Evolutionary conservation across 306 rosid species (phyloP).

Genomic region (Lathyrus sativus): DNA sequence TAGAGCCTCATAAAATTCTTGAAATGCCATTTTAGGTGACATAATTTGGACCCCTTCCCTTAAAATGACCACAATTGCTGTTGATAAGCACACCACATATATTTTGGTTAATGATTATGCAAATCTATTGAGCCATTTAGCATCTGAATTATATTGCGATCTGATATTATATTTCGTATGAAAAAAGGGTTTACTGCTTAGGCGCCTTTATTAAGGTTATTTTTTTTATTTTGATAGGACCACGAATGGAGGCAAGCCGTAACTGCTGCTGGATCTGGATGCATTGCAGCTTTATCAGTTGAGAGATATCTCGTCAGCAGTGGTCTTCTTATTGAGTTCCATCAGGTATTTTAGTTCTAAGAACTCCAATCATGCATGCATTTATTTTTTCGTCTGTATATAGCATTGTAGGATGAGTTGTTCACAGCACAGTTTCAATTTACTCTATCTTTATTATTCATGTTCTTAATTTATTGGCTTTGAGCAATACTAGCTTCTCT

Average conservation of each 20-base stretch:
- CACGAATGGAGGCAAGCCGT: slow-evolving; percentile 99
- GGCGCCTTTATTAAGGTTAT: slow-evolving; percentile 12
- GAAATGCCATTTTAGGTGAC: slow-evolving; percentile 24
- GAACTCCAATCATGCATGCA: slow-evolving; percentile 26
- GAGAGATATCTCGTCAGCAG: slow-evolving; percentile 91
- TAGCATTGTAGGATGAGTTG: slow-evolving; percentile 11
- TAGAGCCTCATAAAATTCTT: slow-evolving; percentile 8
- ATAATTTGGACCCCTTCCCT: background rate
- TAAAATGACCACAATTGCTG: slow-evolving; percentile 16
- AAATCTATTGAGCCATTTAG: slow-evolving; percentile 23
- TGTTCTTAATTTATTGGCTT: background rate
- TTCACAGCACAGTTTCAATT: slow-evolving; percentile 18
- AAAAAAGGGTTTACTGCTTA: slow-evolving; percentile 11
- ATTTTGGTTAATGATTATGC: slow-evolving; percentile 2
- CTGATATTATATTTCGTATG: slow-evolving; percentile 18
- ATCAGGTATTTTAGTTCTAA: slow-evolving; percentile 67
- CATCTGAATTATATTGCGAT: slow-evolving; percentile 33
- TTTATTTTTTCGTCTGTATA: slow-evolving; percentile 10
- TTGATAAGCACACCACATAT: background rate
- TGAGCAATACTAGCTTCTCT: slow-evolving; percentile 10
- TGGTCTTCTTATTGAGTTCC: slow-evolving; percentile 83
- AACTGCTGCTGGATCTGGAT: slow-evolving; percentile 99
- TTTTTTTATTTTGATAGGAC: slow-evolving; percentile 52
- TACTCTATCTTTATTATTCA: no score
- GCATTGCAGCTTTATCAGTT: slow-evolving; percentile 89